Evolutionary conservation across 2,329 filamentous ascomycete genomes (phyloP).

Genomic region (Cladophialophora chaetospira): DNA sequence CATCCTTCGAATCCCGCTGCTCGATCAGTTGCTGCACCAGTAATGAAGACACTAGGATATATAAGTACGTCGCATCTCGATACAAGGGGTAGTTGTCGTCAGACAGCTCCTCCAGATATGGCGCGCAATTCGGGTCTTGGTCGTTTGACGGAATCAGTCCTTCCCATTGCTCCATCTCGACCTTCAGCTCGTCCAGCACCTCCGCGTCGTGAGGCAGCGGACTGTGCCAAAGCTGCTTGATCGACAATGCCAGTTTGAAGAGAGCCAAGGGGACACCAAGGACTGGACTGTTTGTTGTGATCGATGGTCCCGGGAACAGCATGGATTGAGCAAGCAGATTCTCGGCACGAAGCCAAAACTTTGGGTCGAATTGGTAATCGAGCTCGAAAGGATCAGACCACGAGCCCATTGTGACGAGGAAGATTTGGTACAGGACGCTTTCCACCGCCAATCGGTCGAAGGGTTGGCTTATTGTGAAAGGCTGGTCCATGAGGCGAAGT

Average conservation of each 20-base stretch:
- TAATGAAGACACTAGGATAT: slow-evolving; percentile 22
- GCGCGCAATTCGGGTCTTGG: not conserved
- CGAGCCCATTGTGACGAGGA: slow-evolving; percentile 22
- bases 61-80: slow-evolving; percentile 20
- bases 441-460: slow-evolving; percentile 26
- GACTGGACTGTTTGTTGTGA: slow-evolving; percentile 24
- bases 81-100: slow-evolving; percentile 8
- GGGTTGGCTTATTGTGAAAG: slow-evolving; percentile 15
- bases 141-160: slow-evolving; percentile 1
- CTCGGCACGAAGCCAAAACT: slow-evolving; percentile 25
- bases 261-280: slow-evolving; percentile 19
- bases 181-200: slow-evolving; percentile 14
- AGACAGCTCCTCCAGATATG: not conserved
- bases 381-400: slow-evolving; percentile 16
- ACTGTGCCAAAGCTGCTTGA: slow-evolving; percentile 17
- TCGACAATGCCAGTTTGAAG: slow-evolving; percentile 20
- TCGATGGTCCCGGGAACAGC: slow-evolving; percentile 18
- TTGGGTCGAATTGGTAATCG: slow-evolving; percentile 20
- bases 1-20: not conserved
- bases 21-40: slow-evolving; percentile 17
- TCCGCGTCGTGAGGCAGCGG: slow-evolving; percentile 13
- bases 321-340: slow-evolving; percentile 15
- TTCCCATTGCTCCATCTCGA: slow-evolving; percentile 25
- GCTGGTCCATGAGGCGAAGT: slow-evolving; percentile 15
- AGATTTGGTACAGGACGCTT: slow-evolving; percentile 24